phyloP scores from a whole-genome alignment of 371 early-diverging fungal genomes.

The Haplosporangium sp. region DNA sequence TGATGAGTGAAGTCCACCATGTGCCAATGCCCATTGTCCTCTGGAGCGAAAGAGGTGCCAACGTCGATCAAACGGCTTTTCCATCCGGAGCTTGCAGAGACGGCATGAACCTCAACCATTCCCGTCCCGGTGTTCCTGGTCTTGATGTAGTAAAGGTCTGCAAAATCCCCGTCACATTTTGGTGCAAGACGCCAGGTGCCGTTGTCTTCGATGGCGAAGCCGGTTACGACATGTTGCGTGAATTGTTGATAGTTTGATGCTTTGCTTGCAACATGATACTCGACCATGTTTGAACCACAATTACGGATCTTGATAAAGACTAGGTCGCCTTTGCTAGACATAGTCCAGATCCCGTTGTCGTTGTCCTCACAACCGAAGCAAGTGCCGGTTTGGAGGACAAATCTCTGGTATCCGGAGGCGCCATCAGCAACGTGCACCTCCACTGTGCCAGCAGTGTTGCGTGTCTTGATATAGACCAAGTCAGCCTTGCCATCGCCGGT shows the following conservation, averaged over 20 bases:
- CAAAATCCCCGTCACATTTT: constrained; percentile 9
- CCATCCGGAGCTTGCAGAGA: constrained; percentile 16
- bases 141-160: constrained; percentile 23
- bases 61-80: constrained; percentile 13
- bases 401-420: constrained; percentile 13
- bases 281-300: constrained; percentile 13
- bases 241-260: constrained; percentile 22
- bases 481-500: constrained; percentile 27
- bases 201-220: constrained; percentile 13
- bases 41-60: constrained; percentile 13
- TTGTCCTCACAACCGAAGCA: constrained; percentile 17
- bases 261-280: constrained; percentile 20
- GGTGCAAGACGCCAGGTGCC: constrained; percentile 22
- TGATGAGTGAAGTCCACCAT: constrained; percentile 27
- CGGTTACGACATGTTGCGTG: constrained; percentile 11
- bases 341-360: constrained; percentile 17
- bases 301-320: constrained; percentile 15
- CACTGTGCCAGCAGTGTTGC: constrained; percentile 17
- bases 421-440: constrained; percentile 26
- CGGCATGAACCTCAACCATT: constrained; percentile 22
- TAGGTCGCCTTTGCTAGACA: constrained; percentile 21
- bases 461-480: constrained; percentile 20
- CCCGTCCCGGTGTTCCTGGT: constrained; percentile 13
- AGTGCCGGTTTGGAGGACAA: constrained; percentile 22
- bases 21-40: constrained; percentile 17